Base-by-base conservation (phyloP, 768 basidiomycete species). In the Psilocybe cubensis region DNA sequence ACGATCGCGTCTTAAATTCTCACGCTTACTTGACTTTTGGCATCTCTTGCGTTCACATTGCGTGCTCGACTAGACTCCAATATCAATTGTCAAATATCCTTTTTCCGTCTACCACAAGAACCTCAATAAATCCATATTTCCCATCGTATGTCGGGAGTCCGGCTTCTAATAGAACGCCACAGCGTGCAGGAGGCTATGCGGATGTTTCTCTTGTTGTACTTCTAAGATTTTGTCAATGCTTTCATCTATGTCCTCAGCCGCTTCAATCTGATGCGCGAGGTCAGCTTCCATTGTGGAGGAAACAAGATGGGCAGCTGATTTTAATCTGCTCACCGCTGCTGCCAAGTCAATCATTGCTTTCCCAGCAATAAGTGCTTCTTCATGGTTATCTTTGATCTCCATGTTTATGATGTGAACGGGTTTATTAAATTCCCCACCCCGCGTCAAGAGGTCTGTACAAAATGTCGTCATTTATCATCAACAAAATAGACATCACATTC, bases 351-450 rank as follows among this genome's bases (percentile, higher is more conserved):
- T 78, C 70, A 98, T 95, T 2, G 96, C 95, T 71, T 88, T 92
- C 17, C 97, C 96, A 23, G 97, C 97, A 62, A 98, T 94, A 45
- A 91, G 79, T 0, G 97, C 97, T 73, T 99, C 97, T 79, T 98
- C 97, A 65, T 98, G 96, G 68, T 97, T 98, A 74, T 99, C 97
- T 77, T 92, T 97, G 74, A 98, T 98, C 69, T 99, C 97, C 59
- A 98, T 85, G 73, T 99, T 99, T 67, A 99, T 92, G 41, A 99
- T 72, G 72, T 99, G 97, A 17, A 98, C 94, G 1, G 96, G 91
- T 58, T 88, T 88, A 76, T 94, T 98, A 68, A 87, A 88, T 56
- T 98, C 96, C 3, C 97, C 93, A 25, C 94, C 95, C 63, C 93
- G 84, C 28, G 80, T 74, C 56, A 98, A 78, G 12, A 99, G 76